A percentile compares a stretch with the other conserved stretches of the same genome.
Conservation (phyloP, 345 rosid genomes). For the Pistacia atlantica region DNA sequence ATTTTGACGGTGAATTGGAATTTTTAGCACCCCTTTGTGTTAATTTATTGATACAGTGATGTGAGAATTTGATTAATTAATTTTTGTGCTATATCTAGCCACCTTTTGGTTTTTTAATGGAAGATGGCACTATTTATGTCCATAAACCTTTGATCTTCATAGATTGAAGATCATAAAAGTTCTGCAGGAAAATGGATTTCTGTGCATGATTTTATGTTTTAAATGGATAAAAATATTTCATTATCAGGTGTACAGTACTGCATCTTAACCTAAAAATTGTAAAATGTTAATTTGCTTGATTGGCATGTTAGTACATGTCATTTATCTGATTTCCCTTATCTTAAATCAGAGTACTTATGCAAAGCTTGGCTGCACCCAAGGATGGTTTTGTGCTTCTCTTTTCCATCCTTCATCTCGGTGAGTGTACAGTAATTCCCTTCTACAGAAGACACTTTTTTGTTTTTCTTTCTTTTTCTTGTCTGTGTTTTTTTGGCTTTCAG, state of each 20-base stretch:
- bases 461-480: neutral
- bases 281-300: constrained; percentile 13
- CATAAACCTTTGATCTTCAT: neutral
- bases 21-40: neutral
- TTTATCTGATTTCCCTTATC: constrained; percentile 3
- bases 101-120: neutral
- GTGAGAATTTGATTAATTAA: neutral
- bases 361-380: constrained; percentile 93
- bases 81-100: neutral
- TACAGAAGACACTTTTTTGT: neutral
- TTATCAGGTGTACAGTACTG: neutral
- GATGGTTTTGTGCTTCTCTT: constrained; percentile 86
- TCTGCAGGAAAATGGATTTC: neutral
- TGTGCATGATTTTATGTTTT: neutral
- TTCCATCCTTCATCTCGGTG: constrained; percentile 74
- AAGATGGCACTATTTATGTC: neutral
- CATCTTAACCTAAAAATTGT: constrained; percentile 5
- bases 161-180: neutral
- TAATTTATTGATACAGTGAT: neutral
- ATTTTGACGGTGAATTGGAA: neutral
- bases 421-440: constrained; percentile 16
- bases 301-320: neutral
- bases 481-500: too few species aligned
- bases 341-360: constrained; percentile 69
- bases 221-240: neutral